These are phyloP conservation scores for Globisporangium megalacanthum DNA, from an alignment of 352 stramenopile genomes.

Conservation along the genomic window DNA sequence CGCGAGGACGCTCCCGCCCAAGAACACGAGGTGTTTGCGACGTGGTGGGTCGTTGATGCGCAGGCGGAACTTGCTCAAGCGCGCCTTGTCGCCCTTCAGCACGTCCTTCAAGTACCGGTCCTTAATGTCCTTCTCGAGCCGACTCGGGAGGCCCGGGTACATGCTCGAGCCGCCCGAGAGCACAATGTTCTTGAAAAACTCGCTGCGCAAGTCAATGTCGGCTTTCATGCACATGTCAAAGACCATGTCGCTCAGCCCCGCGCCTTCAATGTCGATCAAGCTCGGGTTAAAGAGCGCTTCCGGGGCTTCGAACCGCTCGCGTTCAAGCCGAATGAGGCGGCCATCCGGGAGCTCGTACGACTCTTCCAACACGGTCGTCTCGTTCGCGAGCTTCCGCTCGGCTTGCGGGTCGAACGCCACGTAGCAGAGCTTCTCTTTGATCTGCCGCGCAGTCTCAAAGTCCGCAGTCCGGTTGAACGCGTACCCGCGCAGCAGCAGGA, in stretches of 20 bases:
- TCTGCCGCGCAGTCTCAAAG: conserved; percentile 93
- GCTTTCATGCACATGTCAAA: conserved; percentile 89
- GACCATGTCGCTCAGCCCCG: conserved; percentile 63
- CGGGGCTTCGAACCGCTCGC: conserved; percentile 93
- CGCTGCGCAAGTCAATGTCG: conserved; percentile 30
- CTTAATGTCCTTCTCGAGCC: conserved; percentile 91
- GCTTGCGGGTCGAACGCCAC: conserved; percentile 91
- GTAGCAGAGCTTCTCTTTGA: conserved; percentile 98
- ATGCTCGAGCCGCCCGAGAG: conserved; percentile 96
- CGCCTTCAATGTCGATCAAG: conserved; percentile 34
- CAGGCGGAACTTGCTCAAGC: conserved; percentile 92
- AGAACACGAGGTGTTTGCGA: conserved; percentile 95
- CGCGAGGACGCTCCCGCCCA: conserved; percentile 90
- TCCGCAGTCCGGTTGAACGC: conserved; percentile 91
- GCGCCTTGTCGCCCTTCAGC: conserved; percentile 82
- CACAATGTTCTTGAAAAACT: conserved; percentile 95
- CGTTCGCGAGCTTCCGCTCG: conserved; percentile 89
- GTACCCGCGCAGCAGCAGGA: conserved; percentile 93
- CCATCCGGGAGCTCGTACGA: conserved; percentile 96
- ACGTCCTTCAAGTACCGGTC: conserved; percentile 80
- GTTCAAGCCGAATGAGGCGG: conserved; percentile 92
- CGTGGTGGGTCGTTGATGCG: conserved; percentile 94
- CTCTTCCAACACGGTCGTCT: conserved; percentile 85
- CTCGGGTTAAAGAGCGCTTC: conserved; percentile 96
- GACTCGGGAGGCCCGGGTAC: conserved; percentile 92